Evolutionary conservation across 2,329 filamentous ascomycete genomes (phyloP).

Genomic region (Magnaporthiopsis rhizophila): DNA sequence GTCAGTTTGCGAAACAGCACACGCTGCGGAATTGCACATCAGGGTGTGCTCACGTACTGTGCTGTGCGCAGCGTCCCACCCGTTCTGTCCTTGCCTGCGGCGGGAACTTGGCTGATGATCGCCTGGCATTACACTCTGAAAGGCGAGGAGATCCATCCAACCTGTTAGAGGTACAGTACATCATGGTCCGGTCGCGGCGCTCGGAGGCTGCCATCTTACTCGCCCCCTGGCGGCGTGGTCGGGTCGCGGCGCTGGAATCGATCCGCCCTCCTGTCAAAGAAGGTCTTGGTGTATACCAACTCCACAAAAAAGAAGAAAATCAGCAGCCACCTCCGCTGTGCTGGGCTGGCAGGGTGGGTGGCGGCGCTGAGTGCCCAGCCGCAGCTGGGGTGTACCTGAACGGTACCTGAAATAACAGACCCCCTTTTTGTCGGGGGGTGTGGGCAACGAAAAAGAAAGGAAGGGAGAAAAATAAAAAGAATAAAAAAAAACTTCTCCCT

Average conservation of each 20-base stretch:
- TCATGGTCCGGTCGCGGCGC: background rate
- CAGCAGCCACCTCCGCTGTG: background rate
- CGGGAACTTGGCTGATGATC: background rate
- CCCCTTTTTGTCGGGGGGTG: background rate
- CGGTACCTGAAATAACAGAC: background rate
- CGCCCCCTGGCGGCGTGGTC: background rate
- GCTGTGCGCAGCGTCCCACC: background rate
- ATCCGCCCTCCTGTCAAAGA: background rate
- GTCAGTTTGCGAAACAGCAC: background rate
- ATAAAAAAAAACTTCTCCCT: background rate
- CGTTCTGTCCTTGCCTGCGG: background rate
- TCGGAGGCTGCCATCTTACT: background rate
- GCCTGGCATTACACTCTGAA: background rate
- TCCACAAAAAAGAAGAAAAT: background rate
- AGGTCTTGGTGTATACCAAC: background rate
- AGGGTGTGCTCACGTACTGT: background rate
- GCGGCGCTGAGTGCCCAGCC: background rate
- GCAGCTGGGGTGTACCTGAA: background rate
- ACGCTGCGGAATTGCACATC: background rate
- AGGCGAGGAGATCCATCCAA: background rate
- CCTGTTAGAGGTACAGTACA: background rate
- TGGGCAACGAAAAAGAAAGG: background rate
- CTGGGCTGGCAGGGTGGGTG: background rate
- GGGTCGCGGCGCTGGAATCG: background rate
- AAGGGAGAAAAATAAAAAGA: background rate